Conservation (phyloP, 148 eudicot species). For the Rhododendron williamsianum region DNA sequence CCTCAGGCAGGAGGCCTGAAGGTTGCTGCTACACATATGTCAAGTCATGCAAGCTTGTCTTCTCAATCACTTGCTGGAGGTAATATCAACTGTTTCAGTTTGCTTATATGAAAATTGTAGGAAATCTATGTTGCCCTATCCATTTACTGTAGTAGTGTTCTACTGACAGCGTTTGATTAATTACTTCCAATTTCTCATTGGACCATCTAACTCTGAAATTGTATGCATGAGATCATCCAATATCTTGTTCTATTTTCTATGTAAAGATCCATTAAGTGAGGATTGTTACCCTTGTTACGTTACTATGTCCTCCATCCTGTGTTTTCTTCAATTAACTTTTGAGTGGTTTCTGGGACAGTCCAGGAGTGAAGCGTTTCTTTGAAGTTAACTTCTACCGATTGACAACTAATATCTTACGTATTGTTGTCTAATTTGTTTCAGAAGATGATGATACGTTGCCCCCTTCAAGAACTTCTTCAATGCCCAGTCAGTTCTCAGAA, state of each 20-base stretch:
- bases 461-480: constrained; percentile 44
- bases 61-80: constrained; percentile 37
- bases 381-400: background rate
- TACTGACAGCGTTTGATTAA: background rate
- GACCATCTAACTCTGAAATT: background rate
- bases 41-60: constrained; percentile 31
- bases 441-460: constrained; percentile 45
- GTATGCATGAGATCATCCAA: background rate
- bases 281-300: background rate
- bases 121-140: background rate
- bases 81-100: constrained; percentile 9
- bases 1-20: constrained; percentile 39
- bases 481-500: constrained; percentile 49
- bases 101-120: background rate
- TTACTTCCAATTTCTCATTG: background rate
- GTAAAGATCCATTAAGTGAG: background rate
- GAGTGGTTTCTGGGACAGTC: background rate
- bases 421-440: constrained; percentile 20
- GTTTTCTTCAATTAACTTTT: background rate
- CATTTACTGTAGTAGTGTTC: background rate
- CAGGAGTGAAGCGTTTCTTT: background rate
- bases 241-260: background rate
- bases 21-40: constrained; percentile 20
- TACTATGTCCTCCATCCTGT: background rate
- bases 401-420: background rate